phyloP scores from a whole-genome alignment of 495 filamentous ascomycete species.

The Neurospora sp. region DNA sequence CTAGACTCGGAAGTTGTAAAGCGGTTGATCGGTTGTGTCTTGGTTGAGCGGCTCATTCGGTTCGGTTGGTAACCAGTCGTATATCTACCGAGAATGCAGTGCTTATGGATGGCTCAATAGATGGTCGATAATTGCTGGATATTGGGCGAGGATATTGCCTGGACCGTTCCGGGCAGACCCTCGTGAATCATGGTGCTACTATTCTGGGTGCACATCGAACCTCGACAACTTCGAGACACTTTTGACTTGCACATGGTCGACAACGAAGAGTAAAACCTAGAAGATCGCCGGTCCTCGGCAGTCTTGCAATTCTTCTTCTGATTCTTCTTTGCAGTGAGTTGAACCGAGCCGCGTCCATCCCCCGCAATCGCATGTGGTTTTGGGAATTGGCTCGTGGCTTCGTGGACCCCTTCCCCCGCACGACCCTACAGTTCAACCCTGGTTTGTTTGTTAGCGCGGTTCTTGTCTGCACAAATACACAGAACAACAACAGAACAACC shows the following conservation, averaged over 20 bases:
- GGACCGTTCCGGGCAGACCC: neutral
- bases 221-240: neutral
- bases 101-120: neutral
- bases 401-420: neutral
- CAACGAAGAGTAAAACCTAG: neutral
- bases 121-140: neutral
- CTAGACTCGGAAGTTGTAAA: neutral
- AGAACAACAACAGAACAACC: no score
- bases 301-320: neutral
- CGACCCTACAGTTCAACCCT: neutral
- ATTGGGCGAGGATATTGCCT: neutral
- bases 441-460: no score
- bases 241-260: neutral
- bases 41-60: neutral
- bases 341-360: neutral
- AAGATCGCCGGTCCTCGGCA: neutral
- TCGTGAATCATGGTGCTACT: neutral
- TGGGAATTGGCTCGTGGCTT: neutral
- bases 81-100: neutral
- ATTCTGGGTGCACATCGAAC: neutral
- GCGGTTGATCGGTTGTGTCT: neutral
- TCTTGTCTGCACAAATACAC: no score
- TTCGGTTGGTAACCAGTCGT: neutral
- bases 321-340: neutral
- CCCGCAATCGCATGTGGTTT: neutral